Conservation (phyloP, 345 rosid genomes). For the Gossypioides kirkii region DNA sequence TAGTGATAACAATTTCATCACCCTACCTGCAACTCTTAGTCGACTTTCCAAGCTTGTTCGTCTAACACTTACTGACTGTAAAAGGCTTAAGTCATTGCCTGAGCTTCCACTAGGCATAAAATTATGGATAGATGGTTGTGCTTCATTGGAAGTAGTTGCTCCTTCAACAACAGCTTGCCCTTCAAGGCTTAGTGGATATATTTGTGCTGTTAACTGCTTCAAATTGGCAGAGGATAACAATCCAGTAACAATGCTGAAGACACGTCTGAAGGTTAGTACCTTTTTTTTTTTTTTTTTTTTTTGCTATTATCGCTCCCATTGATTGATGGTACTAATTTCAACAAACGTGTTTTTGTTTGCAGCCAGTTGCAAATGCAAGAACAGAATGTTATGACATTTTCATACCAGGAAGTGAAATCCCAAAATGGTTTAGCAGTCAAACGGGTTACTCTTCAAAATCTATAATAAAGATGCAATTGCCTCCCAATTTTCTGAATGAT, state of each 20-base stretch:
- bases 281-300: neutral
- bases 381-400: neutral
- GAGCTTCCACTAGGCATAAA: constrained; percentile 22
- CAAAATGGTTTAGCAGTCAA: neutral
- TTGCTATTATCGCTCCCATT: neutral
- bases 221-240: neutral
- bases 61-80: constrained; percentile 19
- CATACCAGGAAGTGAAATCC: constrained; percentile 8
- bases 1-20: constrained; percentile 23
- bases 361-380: neutral
- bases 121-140: constrained; percentile 18
- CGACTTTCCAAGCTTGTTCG: constrained; percentile 17
- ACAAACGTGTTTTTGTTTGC: neutral
- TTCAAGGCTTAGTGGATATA: fast-evolving
- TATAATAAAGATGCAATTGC: neutral
- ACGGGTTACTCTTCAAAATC: neutral
- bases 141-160: neutral
- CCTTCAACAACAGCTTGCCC: neutral
- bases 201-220: neutral
- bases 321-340: neutral
- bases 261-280: neutral
- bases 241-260: neutral
- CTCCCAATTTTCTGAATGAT: neutral
- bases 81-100: constrained; percentile 27
- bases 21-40: constrained; percentile 26